phyloP scores from a whole-genome alignment of 352 stramenopile genomes.

The Plasmopara viticola region DNA sequence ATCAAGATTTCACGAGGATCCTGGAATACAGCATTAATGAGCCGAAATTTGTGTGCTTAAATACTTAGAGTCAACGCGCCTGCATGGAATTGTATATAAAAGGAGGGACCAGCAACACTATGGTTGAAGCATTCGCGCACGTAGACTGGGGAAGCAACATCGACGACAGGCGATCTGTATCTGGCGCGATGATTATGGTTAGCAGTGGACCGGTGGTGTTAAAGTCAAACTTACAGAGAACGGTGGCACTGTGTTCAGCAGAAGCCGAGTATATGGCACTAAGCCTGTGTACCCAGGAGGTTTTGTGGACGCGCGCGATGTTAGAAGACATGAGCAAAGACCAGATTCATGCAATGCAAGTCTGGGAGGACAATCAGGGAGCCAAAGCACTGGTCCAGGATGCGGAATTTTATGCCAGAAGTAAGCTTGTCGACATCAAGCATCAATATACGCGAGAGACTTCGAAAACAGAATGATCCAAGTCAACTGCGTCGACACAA shows the following conservation, averaged over 20 bases:
- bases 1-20: neutral
- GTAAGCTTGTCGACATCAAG: neutral
- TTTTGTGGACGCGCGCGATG: slow-evolving; percentile 3
- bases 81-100: neutral
- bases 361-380: neutral
- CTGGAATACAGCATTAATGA: neutral
- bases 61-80: neutral
- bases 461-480: neutral
- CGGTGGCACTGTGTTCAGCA: slow-evolving; percentile 6
- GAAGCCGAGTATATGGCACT: slow-evolving; percentile 17
- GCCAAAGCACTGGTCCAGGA: neutral
- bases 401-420: neutral
- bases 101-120: neutral
- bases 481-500: neutral
- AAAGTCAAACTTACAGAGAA: slow-evolving; percentile 7
- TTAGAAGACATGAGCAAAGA: slow-evolving; percentile 1
- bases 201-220: slow-evolving; percentile 10
- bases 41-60: neutral
- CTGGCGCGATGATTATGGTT: slow-evolving; percentile 2
- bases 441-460: neutral
- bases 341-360: slow-evolving; percentile 1
- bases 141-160: neutral
- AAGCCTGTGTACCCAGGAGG: slow-evolving; percentile 8
- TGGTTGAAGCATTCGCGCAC: neutral
- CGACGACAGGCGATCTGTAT: neutral